Evolutionary conservation across 169 alveolate genomes (phyloP).

Genomic region (Babesia divergens): DNA sequence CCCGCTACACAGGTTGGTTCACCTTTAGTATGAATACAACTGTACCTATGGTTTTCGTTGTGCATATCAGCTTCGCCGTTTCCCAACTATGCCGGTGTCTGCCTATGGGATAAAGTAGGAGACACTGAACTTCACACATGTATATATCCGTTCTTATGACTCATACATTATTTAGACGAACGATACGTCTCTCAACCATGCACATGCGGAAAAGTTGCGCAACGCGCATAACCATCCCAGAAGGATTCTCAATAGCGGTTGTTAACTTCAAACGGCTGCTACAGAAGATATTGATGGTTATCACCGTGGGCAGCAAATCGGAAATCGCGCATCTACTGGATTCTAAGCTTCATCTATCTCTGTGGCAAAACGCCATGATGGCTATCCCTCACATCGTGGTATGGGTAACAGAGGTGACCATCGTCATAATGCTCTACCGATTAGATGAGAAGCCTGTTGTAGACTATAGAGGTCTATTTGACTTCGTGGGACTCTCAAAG

Average conservation of each 20-base stretch:
- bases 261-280: slow-evolving; percentile 26
- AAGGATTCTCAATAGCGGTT: slow-evolving; percentile 4
- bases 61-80: not conserved
- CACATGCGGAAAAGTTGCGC: not conserved
- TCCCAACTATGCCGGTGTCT: no score
- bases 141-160: no score
- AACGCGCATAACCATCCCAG: slow-evolving; percentile 21
- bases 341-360: slow-evolving; percentile 15
- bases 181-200: not conserved
- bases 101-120: no score
- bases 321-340: slow-evolving; percentile 57
- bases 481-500: not conserved
- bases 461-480: not conserved
- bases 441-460: not conserved
- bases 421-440: slow-evolving; percentile 24
- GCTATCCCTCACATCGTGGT: slow-evolving; percentile 53
- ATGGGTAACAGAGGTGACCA: slow-evolving; percentile 38
- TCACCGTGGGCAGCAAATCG: slow-evolving; percentile 52
- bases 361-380: slow-evolving; percentile 46
- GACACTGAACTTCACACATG: no score
- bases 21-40: not conserved
- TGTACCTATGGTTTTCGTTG: not conserved
- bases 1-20: not conserved
- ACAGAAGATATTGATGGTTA: slow-evolving; percentile 28
- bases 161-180: not conserved